Evolutionary conservation across 2,329 filamentous ascomycete genomes (phyloP).

Genomic region (Lachnellula occidentalis): DNA sequence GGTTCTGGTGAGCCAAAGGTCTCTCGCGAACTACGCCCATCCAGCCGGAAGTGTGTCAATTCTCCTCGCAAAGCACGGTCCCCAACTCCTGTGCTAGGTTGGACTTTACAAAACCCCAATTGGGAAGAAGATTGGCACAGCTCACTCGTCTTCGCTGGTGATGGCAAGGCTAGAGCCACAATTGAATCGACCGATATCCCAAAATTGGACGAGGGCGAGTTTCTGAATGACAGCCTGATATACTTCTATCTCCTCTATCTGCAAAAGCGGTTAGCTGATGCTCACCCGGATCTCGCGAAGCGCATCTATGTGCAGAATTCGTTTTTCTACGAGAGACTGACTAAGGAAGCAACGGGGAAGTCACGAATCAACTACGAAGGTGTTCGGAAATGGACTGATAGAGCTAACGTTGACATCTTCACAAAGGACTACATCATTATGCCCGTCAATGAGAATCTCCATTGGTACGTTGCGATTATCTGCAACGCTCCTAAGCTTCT

Average conservation of each 20-base stretch:
- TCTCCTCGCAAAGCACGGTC: slow-evolving; percentile 2
- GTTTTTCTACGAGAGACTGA: slow-evolving; percentile 81
- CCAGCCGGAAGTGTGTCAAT: slow-evolving; percentile 1
- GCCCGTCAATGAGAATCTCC: slow-evolving; percentile 78
- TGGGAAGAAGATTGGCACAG: slow-evolving; percentile 51
- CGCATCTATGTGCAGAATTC: slow-evolving; percentile 87
- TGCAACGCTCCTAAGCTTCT: slow-evolving; percentile 73
- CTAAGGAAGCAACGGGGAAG: slow-evolving; percentile 46
- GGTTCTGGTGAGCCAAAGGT: not conserved
- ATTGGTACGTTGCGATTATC: slow-evolving; percentile 96
- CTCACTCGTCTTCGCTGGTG: slow-evolving; percentile 56
- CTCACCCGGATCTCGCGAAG: slow-evolving; percentile 49
- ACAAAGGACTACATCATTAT: slow-evolving; percentile 84
- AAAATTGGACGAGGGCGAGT: slow-evolving; percentile 76
- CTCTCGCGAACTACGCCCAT: slow-evolving; percentile 8
- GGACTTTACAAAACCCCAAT: slow-evolving; percentile 45
- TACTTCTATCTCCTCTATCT: slow-evolving; percentile 79
- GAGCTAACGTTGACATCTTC: slow-evolving; percentile 72
- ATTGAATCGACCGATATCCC: slow-evolving; percentile 69
- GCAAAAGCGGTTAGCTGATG: slow-evolving; percentile 52
- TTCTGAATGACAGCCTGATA: slow-evolving; percentile 88
- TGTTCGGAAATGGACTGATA: slow-evolving; percentile 75
- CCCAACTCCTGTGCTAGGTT: slow-evolving; percentile 32
- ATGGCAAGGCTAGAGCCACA: slow-evolving; percentile 54
- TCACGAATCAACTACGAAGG: slow-evolving; percentile 74